phyloP scores from a whole-genome alignment of 108 stramenopile species.

The Mayamaea pseudoterrestris region DNA sequence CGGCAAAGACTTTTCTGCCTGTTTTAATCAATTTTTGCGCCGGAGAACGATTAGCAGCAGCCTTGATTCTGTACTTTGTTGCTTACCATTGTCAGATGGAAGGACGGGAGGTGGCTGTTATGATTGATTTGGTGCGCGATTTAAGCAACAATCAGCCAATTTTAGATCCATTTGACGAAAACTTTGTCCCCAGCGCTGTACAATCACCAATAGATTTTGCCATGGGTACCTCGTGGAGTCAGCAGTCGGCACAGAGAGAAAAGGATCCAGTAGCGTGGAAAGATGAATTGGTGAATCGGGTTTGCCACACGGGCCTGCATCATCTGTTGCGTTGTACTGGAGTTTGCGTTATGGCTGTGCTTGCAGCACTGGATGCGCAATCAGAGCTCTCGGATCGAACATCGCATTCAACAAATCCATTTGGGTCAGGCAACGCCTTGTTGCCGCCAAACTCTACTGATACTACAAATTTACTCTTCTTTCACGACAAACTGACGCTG shows the following conservation, averaged over 20 bases:
- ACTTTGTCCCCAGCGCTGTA: constrained; percentile 51
- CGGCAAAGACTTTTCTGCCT: too few species aligned
- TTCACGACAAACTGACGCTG: constrained; percentile 37
- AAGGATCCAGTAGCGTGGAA: constrained; percentile 56
- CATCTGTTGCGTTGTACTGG: constrained; percentile 43
- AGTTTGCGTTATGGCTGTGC: constrained; percentile 39
- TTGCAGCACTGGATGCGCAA: constrained; percentile 45
- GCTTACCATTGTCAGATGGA: constrained; percentile 71
- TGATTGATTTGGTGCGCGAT: constrained; percentile 57
- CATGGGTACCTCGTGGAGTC: constrained; percentile 1
- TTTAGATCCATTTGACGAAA: constrained; percentile 49
- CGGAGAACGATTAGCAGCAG: too few species aligned
- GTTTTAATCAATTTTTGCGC: too few species aligned
- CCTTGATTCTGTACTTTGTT: constrained; percentile 54
- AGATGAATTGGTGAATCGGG: constrained; percentile 35
- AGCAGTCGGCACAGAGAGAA: constrained; percentile 13
- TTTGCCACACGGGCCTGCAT: constrained; percentile 38
- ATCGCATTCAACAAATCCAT: constrained; percentile 35
- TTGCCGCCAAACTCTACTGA: constrained; percentile 26
- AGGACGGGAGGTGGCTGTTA: constrained; percentile 28
- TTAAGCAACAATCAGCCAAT: constrained; percentile 43
- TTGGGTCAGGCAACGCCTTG: constrained; percentile 53
- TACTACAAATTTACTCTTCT: constrained; percentile 12
- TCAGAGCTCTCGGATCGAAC: constrained; percentile 46
- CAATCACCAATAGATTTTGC: constrained; percentile 16